Conservation (phyloP, 2,329 filamentous ascomycete species). For the Colletotrichum sp. region DNA sequence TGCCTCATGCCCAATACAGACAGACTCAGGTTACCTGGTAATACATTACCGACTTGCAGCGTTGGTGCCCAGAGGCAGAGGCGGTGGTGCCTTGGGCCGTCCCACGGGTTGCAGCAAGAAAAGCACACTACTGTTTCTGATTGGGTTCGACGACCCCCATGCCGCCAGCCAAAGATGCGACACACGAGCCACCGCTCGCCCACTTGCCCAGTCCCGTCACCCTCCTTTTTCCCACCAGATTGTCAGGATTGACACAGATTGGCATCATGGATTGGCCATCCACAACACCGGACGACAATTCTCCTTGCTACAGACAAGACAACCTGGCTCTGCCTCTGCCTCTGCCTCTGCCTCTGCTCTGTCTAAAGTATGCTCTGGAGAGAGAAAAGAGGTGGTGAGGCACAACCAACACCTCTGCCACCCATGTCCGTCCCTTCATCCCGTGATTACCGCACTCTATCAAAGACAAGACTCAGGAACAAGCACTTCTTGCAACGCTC, state of each 20-base stretch:
- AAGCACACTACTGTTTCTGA: slow-evolving; percentile 24
- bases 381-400: neutral
- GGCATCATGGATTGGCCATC: slow-evolving; percentile 10
- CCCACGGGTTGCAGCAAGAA: slow-evolving; percentile 5
- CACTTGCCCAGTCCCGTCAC: neutral
- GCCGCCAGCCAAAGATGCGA: neutral
- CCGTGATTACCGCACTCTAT: slow-evolving; percentile 13
- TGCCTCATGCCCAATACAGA: neutral
- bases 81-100: neutral
- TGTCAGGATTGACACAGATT: slow-evolving; percentile 16
- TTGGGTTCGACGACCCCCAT: slow-evolving; percentile 10
- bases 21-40: neutral
- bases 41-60: neutral
- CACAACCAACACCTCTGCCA: neutral
- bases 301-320: slow-evolving; percentile 8
- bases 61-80: neutral
- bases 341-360: neutral
- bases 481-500: neutral
- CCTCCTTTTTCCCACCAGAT: slow-evolving; percentile 10
- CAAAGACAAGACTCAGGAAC: slow-evolving; percentile 2
- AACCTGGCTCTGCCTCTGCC: neutral
- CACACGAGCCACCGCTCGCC: slow-evolving; percentile 18
- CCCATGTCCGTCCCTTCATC: neutral
- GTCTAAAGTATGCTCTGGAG: neutral
- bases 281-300: slow-evolving; percentile 18